Evolutionary conservation across 148 eudicot genomes (phyloP).

Genomic region (Mesembryanthemum crystallinum): DNA sequence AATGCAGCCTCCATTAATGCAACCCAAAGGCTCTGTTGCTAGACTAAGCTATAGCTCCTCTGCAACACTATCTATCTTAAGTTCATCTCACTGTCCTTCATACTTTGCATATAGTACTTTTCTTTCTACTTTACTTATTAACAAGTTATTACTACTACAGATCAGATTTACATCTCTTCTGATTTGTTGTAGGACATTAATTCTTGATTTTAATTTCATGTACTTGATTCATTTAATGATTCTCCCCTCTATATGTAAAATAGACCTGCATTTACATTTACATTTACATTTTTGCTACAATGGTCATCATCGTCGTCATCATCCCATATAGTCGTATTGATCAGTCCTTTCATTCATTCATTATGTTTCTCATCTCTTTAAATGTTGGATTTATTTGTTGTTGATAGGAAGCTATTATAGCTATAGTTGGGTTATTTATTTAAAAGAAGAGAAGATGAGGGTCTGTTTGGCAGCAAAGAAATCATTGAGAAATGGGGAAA

Average conservation of each 20-base stretch:
- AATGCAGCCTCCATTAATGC: too few species aligned
- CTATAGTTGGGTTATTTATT: not conserved
- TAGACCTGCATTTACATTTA: constrained; percentile 9
- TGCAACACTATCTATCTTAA: constrained; percentile 6
- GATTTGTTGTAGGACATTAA: too few species aligned
- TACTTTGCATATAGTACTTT: too few species aligned
- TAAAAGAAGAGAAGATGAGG: constrained; percentile 1
- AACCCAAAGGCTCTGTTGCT: too few species aligned
- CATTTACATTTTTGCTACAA: not conserved
- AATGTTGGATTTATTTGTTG: not conserved
- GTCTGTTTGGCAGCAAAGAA: not conserved
- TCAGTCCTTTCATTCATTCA: constrained; percentile 27
- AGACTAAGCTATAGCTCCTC: too few species aligned
- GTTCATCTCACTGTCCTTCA: not conserved
- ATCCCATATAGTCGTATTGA: constrained; percentile 13
- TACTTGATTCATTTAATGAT: not conserved
- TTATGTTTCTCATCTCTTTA: not conserved
- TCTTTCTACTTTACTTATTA: too few species aligned
- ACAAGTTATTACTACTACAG: too few species aligned
- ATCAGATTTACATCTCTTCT: too few species aligned
- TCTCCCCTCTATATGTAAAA: too few species aligned
- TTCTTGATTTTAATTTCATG: too few species aligned
- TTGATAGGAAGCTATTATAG: not conserved
- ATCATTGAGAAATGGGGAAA: constrained; percentile 1
- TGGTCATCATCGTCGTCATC: constrained; percentile 5